Percentiles rank a stretch among this genome's conserved stretches.
These are phyloP conservation scores for Cardiospermum halicacabum DNA, from an alignment of 345 rosid species.

Conservation along the genomic window DNA sequence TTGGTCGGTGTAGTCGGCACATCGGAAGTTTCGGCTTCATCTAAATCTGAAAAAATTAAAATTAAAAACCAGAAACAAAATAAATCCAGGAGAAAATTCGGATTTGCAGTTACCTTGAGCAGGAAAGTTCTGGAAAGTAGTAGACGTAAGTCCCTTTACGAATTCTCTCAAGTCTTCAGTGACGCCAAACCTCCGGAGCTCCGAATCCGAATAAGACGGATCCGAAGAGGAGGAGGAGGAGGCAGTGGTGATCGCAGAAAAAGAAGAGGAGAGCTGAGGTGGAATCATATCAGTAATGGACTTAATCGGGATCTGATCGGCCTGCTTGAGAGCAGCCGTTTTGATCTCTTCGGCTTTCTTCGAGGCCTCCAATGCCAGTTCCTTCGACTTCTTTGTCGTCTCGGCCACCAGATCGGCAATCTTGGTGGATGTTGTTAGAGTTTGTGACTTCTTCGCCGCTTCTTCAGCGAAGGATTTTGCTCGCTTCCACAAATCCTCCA, in stretches of 20 bases:
- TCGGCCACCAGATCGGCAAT: slow-evolving; percentile 78
- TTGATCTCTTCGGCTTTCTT: slow-evolving; percentile 71
- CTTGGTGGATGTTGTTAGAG: slow-evolving; percentile 48
- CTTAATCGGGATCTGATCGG: slow-evolving; percentile 83
- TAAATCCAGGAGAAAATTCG: neutral
- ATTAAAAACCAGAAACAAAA: neutral
- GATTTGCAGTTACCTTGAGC: slow-evolving; percentile 43
- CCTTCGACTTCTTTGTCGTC: slow-evolving; percentile 86
- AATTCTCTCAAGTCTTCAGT: slow-evolving; percentile 84
- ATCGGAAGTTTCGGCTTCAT: slow-evolving; percentile 44
- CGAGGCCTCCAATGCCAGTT: slow-evolving; percentile 86
- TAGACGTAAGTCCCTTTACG: slow-evolving; percentile 69
- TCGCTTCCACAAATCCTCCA: slow-evolving; percentile 89
- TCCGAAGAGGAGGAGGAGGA: slow-evolving; percentile 34
- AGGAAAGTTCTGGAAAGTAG: slow-evolving; percentile 81
- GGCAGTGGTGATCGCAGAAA: slow-evolving; percentile 35
- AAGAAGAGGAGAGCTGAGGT: slow-evolving; percentile 45
- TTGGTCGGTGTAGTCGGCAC: slow-evolving; percentile 42
- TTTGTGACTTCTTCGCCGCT: slow-evolving; percentile 75
- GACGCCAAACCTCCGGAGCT: slow-evolving; percentile 63
- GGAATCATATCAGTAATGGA: slow-evolving; percentile 74
- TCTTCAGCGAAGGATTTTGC: slow-evolving; percentile 82
- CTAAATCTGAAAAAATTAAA: slow-evolving; percentile 15
- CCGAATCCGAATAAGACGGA: slow-evolving; percentile 37
- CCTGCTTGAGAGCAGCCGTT: slow-evolving; percentile 73